Evolutionary conservation across 768 basidiomycete species (phyloP), one percentile per base, ranked within the genome.

Genomic region (Paxillus ammoniavirescens): DNA sequence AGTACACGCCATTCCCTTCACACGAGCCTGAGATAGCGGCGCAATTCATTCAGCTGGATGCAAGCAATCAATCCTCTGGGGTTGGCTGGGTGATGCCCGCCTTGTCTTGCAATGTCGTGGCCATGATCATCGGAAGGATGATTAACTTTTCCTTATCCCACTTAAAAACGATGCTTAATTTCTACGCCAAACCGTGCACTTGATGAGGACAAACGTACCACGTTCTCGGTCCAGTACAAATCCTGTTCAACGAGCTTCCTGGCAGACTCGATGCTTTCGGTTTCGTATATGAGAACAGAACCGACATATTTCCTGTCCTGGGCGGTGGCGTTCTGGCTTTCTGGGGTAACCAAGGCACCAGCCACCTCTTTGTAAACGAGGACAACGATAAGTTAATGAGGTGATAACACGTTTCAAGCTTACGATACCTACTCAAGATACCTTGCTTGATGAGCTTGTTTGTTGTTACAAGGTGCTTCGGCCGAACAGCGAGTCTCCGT

Each of bases 311-410:
- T 84, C 66, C 77, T 81, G 28, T 78, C 70, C 10, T 73, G 73
- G 13, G 66, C 70, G 0, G 76, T 73, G 8, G 73, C 72, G 8
- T 71, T 69, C 48, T 80, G 67, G 13, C 81, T 83, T 56, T 86
- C 84, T 4, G 85, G 84, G 2, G 78, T 82, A 37, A 84, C 63
- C 54, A 86, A 49, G 9, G 77, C 80, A 33, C 85, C 86, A 3
- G 77, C 86, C 40, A 86, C 61, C 48, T 79, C 84, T 70, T 42
- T 36, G 33, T 36, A 42, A 12, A 13, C 17, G 48, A 38, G 28
- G 43, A 21, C 6, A 15, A 12, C 35, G 33, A 53, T 57, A 41
- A 14, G 42, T 56, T 18, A 57, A 56, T 26, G 43, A 46, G 33
- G 45, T 41, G 42, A 53, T n/a, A 45, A 50, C 50, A 38, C 42